phyloP scores from a whole-genome alignment of 805 yeast species.

The Maudiozyma pseudohumilis region DNA sequence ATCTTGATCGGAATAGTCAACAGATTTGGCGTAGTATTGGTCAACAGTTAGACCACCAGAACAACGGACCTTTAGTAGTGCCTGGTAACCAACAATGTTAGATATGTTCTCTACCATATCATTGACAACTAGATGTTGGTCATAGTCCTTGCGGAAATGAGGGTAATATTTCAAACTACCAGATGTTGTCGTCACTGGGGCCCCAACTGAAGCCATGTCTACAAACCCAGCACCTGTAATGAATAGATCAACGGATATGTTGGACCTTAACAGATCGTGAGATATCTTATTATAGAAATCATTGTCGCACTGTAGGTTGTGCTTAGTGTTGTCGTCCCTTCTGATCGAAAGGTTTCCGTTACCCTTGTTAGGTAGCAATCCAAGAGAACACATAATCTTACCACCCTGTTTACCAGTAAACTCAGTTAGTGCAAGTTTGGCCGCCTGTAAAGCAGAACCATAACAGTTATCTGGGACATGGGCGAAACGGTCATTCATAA shows the following conservation, averaged over 20 bases:
- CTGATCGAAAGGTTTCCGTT: conserved; percentile 53
- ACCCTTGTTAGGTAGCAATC: conserved; percentile 70
- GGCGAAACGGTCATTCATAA: conserved; percentile 22
- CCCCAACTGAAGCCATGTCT: conserved; percentile 66
- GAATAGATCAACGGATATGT: conserved; percentile 70
- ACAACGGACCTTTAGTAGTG: conserved; percentile 73
- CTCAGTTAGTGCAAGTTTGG: conserved; percentile 46
- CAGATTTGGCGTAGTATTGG: conserved; percentile 58
- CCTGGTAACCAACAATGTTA: conserved; percentile 61
- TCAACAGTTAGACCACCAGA: conserved; percentile 79
- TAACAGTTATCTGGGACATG: conserved; percentile 50
- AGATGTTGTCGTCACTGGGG: conserved; percentile 55
- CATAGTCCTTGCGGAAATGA: conserved; percentile 55
- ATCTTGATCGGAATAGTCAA: conserved; percentile 38
- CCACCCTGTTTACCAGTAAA: conserved; percentile 62
- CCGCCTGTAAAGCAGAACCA: conserved; percentile 70
- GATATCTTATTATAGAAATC: conserved; percentile 54
- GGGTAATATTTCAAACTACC: conserved; percentile 61
- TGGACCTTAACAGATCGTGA: conserved; percentile 42
- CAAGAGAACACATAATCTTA: conserved; percentile 58
- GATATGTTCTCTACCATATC: conserved; percentile 46
- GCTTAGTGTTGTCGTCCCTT: conserved; percentile 37
- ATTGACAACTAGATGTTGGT: conserved; percentile 54
- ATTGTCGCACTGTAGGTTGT: conserved; percentile 47
- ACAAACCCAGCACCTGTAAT: conserved; percentile 55